Evolutionary conservation across 306 rosid genomes (phyloP), one percentile per base, ranked within the genome.

Genomic region (Sphenostylis stenocarpa): DNA sequence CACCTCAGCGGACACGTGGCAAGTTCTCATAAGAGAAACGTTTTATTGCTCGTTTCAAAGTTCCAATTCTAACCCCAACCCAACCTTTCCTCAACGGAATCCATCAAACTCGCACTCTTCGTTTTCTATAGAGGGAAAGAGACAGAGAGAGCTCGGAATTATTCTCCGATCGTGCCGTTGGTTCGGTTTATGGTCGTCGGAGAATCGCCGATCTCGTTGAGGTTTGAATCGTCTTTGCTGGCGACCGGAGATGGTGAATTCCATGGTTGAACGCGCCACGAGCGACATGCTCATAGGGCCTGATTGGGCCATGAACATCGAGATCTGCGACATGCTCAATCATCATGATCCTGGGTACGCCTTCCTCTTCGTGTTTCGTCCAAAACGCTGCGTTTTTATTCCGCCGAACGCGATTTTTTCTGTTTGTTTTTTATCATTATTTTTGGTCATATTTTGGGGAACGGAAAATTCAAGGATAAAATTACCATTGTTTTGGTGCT

Each of bases 281-380:
- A 95, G 96, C 87, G 96, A 92, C 88, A 88, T 86, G 97, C 95
- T 95, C 81, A 89, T 95, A 85, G 99, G 99, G 34, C 97, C 99
- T 36, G 99, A 95, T 86, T 95, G 99, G 99, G 99, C 97, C 34
- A 89, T 87, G 97, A 95, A 95, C 81, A 86, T 95, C 73, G 99
- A 95, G 93, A 95, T 95, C 91, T 95, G 99, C 65, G 97, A 95
- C 74, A 90, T 92, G 85, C 94, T 93, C 76, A 95, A 95, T 76
- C 93, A 81, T 23, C 93, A 81, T 23, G 97, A 95, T 78, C 99
- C 97, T 84, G 97, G 90, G 99, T 95, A 84, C 55, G 95, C 64
- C 1, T 60, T 17, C 23, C 16, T 68, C 39, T 33, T 31, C 60
- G 38, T 52, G 4, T 73, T 36, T 33, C 45, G 33, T 41, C 45